Base-by-base conservation (phyloP, 2,329 filamentous ascomycete genomes). In the Epichloe festucae region DNA sequence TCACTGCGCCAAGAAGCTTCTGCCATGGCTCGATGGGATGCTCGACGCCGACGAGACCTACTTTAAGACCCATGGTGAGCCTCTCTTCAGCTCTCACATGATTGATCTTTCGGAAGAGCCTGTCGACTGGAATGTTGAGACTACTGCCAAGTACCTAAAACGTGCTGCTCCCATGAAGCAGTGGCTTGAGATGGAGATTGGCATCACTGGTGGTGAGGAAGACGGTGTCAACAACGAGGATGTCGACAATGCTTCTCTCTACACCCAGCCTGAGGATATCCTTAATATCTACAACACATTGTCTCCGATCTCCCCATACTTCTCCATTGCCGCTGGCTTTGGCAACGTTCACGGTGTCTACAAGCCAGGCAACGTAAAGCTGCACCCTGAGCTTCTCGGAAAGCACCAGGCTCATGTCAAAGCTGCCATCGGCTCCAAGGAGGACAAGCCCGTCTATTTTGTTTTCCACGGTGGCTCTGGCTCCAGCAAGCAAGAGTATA, bases 271-370 rank as follows among this genome's bases (percentile, higher is more conserved):
- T 60, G 89, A 95, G 77, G 91, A 96, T 65, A 94, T 96, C 70
- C 85, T 87, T 73, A 78, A 84, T 66, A 95, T 96, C 75, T 87
- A 91, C 79, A 83, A 90, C 72, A 82, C 86, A 52, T 83, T 98
- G 60, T 77, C 80, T 58, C 76, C 86, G 61, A 89, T 97, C 76
- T 91, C 85, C 60, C 86, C 88, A 60, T 95, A 95, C 81, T 98
- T 97, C 81, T 94, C 88, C 67, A 96, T 97, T 64, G 91, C 91
- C 60, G 93, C 93, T 65, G 93, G 89, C 61, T 98, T 98, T 76
- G 93, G 93, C 62, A 98, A 98, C 72, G 93, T 97, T 55, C 93
- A 98, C 78, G 93, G 93, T 72, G 91, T 98, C 64, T 97, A 97
- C 84, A 94, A 95, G 81, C 89, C 90, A 54, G 87, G 89, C 63